Conservation (phyloP, 805 yeast species). For the Cyberlindnera petersonii region DNA sequence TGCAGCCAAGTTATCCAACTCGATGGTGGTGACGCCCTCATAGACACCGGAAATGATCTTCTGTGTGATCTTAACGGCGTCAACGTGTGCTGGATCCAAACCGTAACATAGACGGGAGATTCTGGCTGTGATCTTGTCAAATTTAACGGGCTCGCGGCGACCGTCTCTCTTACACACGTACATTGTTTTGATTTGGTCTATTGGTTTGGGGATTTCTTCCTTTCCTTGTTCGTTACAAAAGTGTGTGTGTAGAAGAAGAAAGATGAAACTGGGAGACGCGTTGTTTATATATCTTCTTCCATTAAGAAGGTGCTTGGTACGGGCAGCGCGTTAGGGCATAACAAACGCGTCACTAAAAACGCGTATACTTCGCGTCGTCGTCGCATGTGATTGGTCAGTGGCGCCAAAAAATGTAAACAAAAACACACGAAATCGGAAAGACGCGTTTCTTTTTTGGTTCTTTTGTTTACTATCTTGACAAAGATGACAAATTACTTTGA, state of each 20-base stretch:
- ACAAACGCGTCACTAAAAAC: slow-evolving; percentile 5
- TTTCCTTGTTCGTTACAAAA: too few species aligned
- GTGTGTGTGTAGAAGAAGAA: neutral
- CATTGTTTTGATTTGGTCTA: slow-evolving; percentile 40
- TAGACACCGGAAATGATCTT: slow-evolving; percentile 94
- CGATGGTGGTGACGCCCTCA: slow-evolving; percentile 89
- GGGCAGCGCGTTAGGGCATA: slow-evolving; percentile 7
- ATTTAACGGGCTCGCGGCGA: slow-evolving; percentile 88
- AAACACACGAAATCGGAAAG: slow-evolving; percentile 2
- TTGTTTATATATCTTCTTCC: slow-evolving; percentile 11
- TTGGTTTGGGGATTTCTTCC: slow-evolving; percentile 1
- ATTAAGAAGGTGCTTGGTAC: slow-evolving; percentile 3
- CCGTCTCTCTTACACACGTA: slow-evolving; percentile 91
- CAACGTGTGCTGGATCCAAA: slow-evolving; percentile 85
- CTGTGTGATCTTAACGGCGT: slow-evolving; percentile 94
- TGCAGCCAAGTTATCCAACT: slow-evolving; percentile 39
- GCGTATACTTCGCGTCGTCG: too few species aligned
- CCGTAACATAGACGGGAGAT: slow-evolving; percentile 94
- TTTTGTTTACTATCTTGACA: neutral
- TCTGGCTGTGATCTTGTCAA: slow-evolving; percentile 94
- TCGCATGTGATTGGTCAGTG: slow-evolving; percentile 11
- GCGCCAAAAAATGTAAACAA: slow-evolving; percentile 9
- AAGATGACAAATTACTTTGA: neutral
- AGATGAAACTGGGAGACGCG: slow-evolving; percentile 10
- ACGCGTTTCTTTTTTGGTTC: slow-evolving; percentile 4